Percentiles rank a stretch among this genome's conserved stretches.
phyloP scores from a whole-genome alignment of 345 rosid genomes.

The Camelina hispida region DNA sequence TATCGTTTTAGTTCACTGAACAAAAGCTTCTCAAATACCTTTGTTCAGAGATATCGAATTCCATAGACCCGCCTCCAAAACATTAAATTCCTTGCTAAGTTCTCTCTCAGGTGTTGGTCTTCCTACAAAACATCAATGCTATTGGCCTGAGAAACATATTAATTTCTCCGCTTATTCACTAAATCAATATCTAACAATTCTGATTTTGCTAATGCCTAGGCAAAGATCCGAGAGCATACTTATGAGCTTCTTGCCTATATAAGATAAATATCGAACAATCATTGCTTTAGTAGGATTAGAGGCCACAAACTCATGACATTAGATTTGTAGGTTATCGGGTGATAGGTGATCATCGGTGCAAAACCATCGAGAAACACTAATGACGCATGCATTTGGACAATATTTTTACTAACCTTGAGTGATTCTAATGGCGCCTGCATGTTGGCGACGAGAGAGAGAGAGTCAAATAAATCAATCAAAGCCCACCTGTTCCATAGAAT shows the following conservation, averaged over 20 bases:
- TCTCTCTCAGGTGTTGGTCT: constrained; percentile 89
- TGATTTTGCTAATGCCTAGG: neutral
- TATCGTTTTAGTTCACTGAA: too few species aligned
- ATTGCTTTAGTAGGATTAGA: neutral
- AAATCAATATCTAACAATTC: neutral
- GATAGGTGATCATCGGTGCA: neutral
- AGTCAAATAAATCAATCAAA: too few species aligned
- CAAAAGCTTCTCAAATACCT: too few species aligned
- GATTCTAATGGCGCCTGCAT: too few species aligned
- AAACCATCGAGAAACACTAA: neutral
- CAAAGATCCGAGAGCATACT: constrained; percentile 10
- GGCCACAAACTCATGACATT: constrained; percentile 10
- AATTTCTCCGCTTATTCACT: neutral
- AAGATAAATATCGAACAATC: neutral
- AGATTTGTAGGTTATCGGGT: neutral
- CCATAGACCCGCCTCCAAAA: constrained; percentile 92
- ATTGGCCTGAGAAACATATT: constrained; percentile 25
- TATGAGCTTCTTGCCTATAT: constrained; percentile 3
- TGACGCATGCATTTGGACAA: too few species aligned
- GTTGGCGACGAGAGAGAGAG: too few species aligned
- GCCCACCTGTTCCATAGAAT: too few species aligned
- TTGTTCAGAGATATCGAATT: constrained; percentile 81
- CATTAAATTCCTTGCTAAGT: constrained; percentile 82
- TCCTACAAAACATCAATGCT: constrained; percentile 56
- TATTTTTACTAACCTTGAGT: constrained; percentile 58